A percentile compares a stretch with the other conserved stretches of the same genome.
Conservation (phyloP, 2,329 filamentous ascomycete species). For the Onygenales sp. region DNA sequence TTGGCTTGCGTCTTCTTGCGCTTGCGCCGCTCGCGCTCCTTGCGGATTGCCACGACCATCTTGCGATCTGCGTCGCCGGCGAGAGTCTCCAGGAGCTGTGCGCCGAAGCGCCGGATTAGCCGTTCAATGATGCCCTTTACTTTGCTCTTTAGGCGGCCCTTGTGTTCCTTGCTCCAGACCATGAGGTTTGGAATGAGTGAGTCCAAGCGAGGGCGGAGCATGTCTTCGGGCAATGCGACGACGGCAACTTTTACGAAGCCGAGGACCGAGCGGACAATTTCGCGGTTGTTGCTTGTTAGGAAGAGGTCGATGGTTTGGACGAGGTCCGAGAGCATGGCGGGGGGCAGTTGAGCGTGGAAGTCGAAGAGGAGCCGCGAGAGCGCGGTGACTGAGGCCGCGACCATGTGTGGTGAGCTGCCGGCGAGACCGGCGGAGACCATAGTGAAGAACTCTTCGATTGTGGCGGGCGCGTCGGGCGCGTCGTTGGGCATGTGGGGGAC, state of each 20-base stretch:
- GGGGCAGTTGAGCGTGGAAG: slow-evolving; percentile 63
- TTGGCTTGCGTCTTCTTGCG: slow-evolving; percentile 67
- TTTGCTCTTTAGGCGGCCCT: slow-evolving; percentile 91
- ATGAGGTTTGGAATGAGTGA: slow-evolving; percentile 81
- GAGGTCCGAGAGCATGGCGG: slow-evolving; percentile 66
- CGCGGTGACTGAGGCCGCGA: slow-evolving; percentile 91
- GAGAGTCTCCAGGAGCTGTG: slow-evolving; percentile 65
- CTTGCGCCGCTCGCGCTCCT: slow-evolving; percentile 85
- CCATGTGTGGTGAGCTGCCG: slow-evolving; percentile 90
- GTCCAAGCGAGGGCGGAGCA: slow-evolving; percentile 68
- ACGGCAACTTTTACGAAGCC: slow-evolving; percentile 96
- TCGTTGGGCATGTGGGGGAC: slow-evolving; percentile 79
- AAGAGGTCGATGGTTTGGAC: slow-evolving; percentile 95
- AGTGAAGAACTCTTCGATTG: slow-evolving; percentile 89
- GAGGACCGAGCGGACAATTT: slow-evolving; percentile 88
- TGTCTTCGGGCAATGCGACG: slow-evolving; percentile 68
- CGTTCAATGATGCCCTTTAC: slow-evolving; percentile 97
- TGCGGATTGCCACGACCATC: slow-evolving; percentile 86
- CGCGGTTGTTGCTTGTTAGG: slow-evolving; percentile 89
- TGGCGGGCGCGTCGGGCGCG: slow-evolving; percentile 67
- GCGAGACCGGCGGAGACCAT: slow-evolving; percentile 96
- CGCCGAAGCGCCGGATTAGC: slow-evolving; percentile 84
- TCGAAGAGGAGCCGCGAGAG: slow-evolving; percentile 89
- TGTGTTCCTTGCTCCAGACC: slow-evolving; percentile 96
- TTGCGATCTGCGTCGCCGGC: slow-evolving; percentile 84